Evolutionary conservation across 2,329 filamentous ascomycete genomes (phyloP), one percentile per base, ranked within the genome.

Genomic region (Colletotrichum kahawae): DNA sequence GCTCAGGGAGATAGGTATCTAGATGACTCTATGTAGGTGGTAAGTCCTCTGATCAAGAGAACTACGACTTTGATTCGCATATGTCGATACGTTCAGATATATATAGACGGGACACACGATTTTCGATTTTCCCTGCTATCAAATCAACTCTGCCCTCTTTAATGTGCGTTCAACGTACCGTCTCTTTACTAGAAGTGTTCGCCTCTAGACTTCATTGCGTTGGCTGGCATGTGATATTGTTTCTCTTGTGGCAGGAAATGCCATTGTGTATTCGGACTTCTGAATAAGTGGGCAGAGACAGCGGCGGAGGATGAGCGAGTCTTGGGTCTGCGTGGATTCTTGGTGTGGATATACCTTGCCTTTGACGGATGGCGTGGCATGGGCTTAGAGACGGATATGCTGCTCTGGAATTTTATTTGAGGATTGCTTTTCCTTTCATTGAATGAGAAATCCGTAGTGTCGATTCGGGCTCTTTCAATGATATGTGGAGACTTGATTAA

Each of bases 381-480:
- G 4, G n/a, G 43, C 43, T n/a, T 13, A 48, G 18, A 48, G 43
- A 21, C 0, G 18, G 5, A 48, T 4, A 48, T 48, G 43, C 43
- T 21, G 3, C 5, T 48, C 5, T 2, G 10, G 18, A n/a, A 7
- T 18, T 43, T n/a, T 43, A 5, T 48, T 48, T 5, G 18, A 48
- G 16, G n/a, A 6, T n/a, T 6, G n/a, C n/a, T 4, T 10, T 4
- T 4, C 2, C 4, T 18, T 4, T 0, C n/a, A n/a, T 3, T 43
- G 38, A n/a, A 43, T 1, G 5, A n/a, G 2, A 1, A 48, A 4
- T 13, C 18, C 6, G 43, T 3, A n/a, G n/a, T 51, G 6, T n/a
- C 21, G 6, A 51, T 10, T 8, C 10, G 43, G 1, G 4, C 5
- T 51, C 5, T 4, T 21, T 51, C 0, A 2, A 48, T 9, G n/a